A percentile compares a stretch with the other conserved stretches of the same genome.
phyloP scores from a whole-genome alignment of 768 basidiomycete genomes.

The Calocera cornea region DNA sequence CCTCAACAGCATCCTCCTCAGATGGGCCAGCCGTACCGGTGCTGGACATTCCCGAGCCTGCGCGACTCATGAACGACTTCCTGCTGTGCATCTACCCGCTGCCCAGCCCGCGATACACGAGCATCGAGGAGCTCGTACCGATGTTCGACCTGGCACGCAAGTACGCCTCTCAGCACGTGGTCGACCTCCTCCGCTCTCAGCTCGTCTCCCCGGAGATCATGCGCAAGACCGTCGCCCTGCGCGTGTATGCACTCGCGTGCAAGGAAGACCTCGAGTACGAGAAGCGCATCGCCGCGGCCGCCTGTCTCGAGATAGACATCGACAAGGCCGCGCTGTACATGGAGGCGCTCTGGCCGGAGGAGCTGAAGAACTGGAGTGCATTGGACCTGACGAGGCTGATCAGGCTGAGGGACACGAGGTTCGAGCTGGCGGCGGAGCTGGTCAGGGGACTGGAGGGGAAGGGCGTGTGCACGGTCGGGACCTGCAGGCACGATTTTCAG shows the following conservation, averaged over 20 bases:
- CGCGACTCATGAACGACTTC: not conserved
- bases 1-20: not conserved
- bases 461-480: not conserved
- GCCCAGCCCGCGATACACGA: not conserved
- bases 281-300: not conserved
- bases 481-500: not conserved
- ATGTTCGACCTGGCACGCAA: not conserved
- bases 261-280: not conserved
- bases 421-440: not conserved
- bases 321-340: constrained; percentile 2
- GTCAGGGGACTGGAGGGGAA: constrained; percentile 2
- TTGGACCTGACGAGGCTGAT: not conserved
- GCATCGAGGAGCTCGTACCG: not conserved
- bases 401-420: not conserved
- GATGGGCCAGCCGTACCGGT: not conserved
- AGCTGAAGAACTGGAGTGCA: not conserved
- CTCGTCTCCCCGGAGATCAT: not conserved
- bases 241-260: not conserved
- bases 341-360: not conserved
- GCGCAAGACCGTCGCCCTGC: not conserved
- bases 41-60: not conserved
- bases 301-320: not conserved
- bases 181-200: not conserved
- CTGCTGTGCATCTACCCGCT: not conserved
- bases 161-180: not conserved